Conservation (phyloP, 345 rosid species). For the Cardamine chenopodiifolia region DNA sequence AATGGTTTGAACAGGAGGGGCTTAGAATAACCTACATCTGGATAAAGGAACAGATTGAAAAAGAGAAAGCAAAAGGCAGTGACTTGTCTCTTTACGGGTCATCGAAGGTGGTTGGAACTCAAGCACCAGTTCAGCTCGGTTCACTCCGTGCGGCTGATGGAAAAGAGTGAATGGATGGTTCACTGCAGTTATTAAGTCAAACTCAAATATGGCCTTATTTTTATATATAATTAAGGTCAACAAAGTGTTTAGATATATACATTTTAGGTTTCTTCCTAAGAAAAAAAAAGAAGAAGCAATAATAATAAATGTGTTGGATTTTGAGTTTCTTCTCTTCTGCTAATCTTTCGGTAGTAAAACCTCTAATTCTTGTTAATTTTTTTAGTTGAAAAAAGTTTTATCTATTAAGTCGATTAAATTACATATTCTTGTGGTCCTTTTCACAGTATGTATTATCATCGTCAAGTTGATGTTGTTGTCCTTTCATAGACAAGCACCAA, state of each 20-base stretch:
- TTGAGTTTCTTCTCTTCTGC: neutral
- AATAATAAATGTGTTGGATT: slow-evolving; percentile 40
- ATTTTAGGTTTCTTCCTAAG: slow-evolving; percentile 24
- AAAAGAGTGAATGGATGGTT: slow-evolving; percentile 61
- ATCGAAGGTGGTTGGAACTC: slow-evolving; percentile 98
- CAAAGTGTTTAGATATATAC: slow-evolving; percentile 12
- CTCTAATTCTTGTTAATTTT: slow-evolving; percentile 21
- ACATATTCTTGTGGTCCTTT: slow-evolving; percentile 15
- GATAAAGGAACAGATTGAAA: slow-evolving; percentile 94
- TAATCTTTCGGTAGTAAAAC: slow-evolving; percentile 16
- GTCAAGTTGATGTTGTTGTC: slow-evolving; percentile 34
- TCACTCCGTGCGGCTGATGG: slow-evolving; percentile 90
- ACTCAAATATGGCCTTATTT: slow-evolving; percentile 28
- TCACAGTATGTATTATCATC: slow-evolving; percentile 1
- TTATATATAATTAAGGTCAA: slow-evolving; percentile 4
- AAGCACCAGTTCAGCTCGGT: slow-evolving; percentile 95
- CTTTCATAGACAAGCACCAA: slow-evolving; percentile 10
- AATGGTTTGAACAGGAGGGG: slow-evolving; percentile 64
- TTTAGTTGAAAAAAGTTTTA: neutral
- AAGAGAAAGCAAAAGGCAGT: slow-evolving; percentile 79
- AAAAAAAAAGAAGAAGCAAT: neutral
- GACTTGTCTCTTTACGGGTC: slow-evolving; percentile 82
- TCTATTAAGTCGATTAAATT: neutral
- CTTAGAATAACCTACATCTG: slow-evolving; percentile 92
- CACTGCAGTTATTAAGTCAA: slow-evolving; percentile 7